Evolutionary conservation across 1,284 basidiomycete species (phyloP).

Genomic region (Phlebopus sp.): DNA sequence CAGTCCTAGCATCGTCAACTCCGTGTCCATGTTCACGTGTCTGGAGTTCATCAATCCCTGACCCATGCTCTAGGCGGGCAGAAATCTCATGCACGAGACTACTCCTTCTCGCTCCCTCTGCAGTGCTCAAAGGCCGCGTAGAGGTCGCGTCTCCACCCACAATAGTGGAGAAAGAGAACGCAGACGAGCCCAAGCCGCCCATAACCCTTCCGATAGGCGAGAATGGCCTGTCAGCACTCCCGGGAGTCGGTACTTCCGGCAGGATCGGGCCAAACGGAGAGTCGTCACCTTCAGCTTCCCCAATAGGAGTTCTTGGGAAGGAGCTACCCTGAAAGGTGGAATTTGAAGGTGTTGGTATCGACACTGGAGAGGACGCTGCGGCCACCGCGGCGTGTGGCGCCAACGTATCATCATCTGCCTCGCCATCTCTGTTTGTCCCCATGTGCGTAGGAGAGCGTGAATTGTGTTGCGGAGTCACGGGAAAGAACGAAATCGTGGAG

Average conservation of each 20-base stretch:
- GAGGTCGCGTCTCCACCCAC: constrained; percentile 6
- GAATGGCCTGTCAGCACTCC: constrained; percentile 27
- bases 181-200: constrained; percentile 11
- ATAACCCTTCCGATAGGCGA: constrained; percentile 25
- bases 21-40: too few relatives aligned
- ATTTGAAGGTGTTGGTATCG: neutral
- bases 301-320: constrained; percentile 20
- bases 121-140: constrained; percentile 12
- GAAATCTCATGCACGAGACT: too few relatives aligned
- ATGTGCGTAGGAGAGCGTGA: too few relatives aligned
- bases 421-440: too few relatives aligned
- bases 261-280: constrained; percentile 31
- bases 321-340: neutral
- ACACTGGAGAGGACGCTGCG: constrained; percentile 11
- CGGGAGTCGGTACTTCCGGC: constrained; percentile 29
- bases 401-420: too few relatives aligned
- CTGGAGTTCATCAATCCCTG: too few relatives aligned
- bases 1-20: too few relatives aligned
- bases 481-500: too few relatives aligned
- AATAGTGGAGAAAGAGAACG: constrained; percentile 8
- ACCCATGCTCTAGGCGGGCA: too few relatives aligned
- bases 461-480: too few relatives aligned
- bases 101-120: neutral
- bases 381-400: too few relatives aligned
- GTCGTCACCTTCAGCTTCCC: constrained; percentile 21